Base-by-base conservation (phyloP, 495 filamentous ascomycete species). In the Xylaria longipes region DNA sequence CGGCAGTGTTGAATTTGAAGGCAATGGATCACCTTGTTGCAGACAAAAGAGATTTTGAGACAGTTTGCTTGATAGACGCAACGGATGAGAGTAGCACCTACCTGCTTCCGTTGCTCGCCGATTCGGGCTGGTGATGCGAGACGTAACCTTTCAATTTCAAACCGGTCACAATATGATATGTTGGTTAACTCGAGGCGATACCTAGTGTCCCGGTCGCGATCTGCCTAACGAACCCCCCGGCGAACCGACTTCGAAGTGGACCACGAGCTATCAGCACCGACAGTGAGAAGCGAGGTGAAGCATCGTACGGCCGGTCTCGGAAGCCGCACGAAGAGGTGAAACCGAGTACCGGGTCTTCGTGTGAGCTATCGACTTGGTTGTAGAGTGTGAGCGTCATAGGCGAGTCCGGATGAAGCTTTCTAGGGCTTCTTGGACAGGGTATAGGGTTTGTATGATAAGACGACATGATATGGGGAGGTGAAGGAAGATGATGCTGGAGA, bases 41-140 rank as follows among this genome's bases (percentile, higher is more conserved):
- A 60, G 45, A 43, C n/a, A 37, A 3, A 63, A 27, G 11, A 43
- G n/a, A 43, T 60, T 60, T 33, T 33, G 9, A 41, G 60, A 27
- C 60, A 43, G 12, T 41, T 33, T 63, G 37, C 60, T 63, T 22
- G 60, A 43, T 29, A 63, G 9, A 15, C 33, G 15, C 20, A 9
- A 58, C 50, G 65, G 48, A n/a, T 41, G 48, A 58, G 48, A 68
- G 45, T 57, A 33, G 27, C 48, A 57, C 39, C 48, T 39, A 48
- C 64, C 25, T 8, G 29, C 45, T 54, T 54, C 64, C 43, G 45
- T 17, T 67, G 3, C 48, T 37, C 43, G 35, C 45, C 48, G 64
- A 45, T 35, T 12, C 31, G 12, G 22, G 8, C 45, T 37, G 62
- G 64, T 50, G 64, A 67, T n/a, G 12, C 5, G 14, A n/a, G 60